Evolutionary conservation across 768 basidiomycete genomes (phyloP), one percentile per base, ranked within the genome.

Genomic region (Russula vinacea): DNA sequence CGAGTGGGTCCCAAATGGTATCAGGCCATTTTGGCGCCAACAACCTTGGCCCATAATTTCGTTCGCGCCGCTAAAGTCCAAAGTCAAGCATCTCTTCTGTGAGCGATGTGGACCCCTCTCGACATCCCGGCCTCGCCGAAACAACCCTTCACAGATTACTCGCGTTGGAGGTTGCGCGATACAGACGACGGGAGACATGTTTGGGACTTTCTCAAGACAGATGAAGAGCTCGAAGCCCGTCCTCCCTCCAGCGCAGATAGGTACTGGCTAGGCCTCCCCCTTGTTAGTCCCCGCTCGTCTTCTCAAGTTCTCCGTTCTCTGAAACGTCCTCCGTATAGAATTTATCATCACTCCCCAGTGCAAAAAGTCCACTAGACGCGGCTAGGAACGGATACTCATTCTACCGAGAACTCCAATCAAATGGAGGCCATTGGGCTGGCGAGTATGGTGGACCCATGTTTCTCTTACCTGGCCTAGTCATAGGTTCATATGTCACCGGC

Each of bases 381-480:
- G 93, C 94, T 4, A 79, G 83, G 44, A 94, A 95, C 70, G 96
- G 94, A 0, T 96, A 87, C 74, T 80, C 80, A 5, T 98, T 93
- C 77, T 94, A 92, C 79, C 92, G 92, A 73, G 79, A 88, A 66
- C 79, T 99, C 5, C 97, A 98, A 74, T 83, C 90, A 11, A 78
- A 86, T 52, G 94, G 96, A 67, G 96, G 96, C 0, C 95, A 98
- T 74, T 98, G 92, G 90, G 76, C 92, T 17, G 92, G 94, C 33
- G 95, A 97, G 75, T 96, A 97, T 71, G 91, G 93, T 24, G 94
- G 94, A 13, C 91, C 91, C 6, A 88, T 92, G 87, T 94, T 93
- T 73, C 78, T 90, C 19, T 77, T 87, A 22, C 88, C 89, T 5
- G 96, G 97, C 8, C 82, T 98, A n/a, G 87, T 98, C 59, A 97